phyloP scores from a whole-genome alignment of 257 asterid species.

The Orobanche coerulescens region DNA sequence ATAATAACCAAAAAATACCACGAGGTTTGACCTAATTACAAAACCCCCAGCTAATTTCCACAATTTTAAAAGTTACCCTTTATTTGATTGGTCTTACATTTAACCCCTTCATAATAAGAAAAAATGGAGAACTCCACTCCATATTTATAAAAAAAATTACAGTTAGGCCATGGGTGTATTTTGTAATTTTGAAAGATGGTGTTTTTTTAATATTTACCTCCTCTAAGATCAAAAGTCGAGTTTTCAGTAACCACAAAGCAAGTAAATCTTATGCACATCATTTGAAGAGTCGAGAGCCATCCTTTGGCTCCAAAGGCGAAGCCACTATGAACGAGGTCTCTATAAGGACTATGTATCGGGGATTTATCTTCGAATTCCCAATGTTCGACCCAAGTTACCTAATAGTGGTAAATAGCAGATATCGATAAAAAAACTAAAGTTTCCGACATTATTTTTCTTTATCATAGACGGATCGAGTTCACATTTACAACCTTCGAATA shows the following conservation, averaged over 20 bases:
- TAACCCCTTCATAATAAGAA: too few relatives aligned
- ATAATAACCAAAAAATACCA: too few relatives aligned
- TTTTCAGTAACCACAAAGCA: slow-evolving; percentile 62
- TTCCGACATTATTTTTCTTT: too few relatives aligned
- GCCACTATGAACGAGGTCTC: slow-evolving; percentile 68
- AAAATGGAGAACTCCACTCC: too few relatives aligned
- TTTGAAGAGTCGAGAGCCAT: slow-evolving; percentile 76
- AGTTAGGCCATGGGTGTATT: too few relatives aligned
- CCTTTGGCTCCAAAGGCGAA: slow-evolving; percentile 86
- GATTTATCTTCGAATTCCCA: slow-evolving; percentile 76
- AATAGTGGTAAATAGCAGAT: neutral
- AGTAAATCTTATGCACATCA: slow-evolving; percentile 74
- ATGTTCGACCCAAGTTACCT: slow-evolving; percentile 97
- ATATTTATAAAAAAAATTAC: too few relatives aligned
- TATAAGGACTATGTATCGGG: slow-evolving; percentile 55
- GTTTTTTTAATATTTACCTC: slow-evolving; percentile 34
- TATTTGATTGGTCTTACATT: too few relatives aligned
- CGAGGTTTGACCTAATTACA: too few relatives aligned
- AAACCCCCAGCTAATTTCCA: too few relatives aligned
- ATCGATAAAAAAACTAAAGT: neutral
- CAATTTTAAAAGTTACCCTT: too few relatives aligned
- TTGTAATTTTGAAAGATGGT: too few relatives aligned
- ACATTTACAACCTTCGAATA: slow-evolving; percentile 67
- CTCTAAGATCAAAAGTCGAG: slow-evolving; percentile 67
- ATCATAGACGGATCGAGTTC: neutral